phyloP scores from a whole-genome alignment of 306 rosid species.

The Sindora glabra region DNA sequence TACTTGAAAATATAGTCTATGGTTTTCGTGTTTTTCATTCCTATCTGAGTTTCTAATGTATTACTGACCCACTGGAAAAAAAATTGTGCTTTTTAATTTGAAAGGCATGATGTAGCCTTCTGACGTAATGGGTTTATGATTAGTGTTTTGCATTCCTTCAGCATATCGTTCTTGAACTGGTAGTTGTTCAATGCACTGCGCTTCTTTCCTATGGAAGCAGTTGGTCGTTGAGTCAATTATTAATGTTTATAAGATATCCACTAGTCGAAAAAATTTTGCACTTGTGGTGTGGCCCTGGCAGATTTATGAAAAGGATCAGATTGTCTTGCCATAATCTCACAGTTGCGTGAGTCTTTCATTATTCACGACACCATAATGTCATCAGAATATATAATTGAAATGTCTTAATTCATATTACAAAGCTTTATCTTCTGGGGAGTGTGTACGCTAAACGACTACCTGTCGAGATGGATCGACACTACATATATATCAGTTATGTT shows the following conservation, averaged over 20 bases:
- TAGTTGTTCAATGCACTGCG: not conserved
- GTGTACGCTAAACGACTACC: no score
- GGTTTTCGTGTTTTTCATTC: not conserved
- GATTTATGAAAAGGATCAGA: not conserved
- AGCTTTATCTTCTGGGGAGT: not conserved
- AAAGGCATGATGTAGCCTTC: no score
- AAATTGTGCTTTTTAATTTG: not conserved
- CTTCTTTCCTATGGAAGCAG: not conserved
- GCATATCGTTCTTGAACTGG: not conserved
- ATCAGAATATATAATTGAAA: not conserved
- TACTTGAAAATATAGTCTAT: no score
- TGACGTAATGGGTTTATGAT: not conserved
- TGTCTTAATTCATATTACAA: not conserved
- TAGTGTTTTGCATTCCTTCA: not conserved
- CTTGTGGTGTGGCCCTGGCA: not conserved
- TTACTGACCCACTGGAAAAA: not conserved
- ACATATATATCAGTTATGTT: not conserved
- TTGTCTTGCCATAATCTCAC: not conserved
- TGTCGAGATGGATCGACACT: constrained; percentile 8
- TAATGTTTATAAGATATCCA: not conserved
- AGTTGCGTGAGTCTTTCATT: not conserved
- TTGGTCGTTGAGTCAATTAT: not conserved
- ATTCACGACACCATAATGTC: not conserved
- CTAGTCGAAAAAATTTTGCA: not conserved
- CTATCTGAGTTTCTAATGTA: no score